phyloP scores from a whole-genome alignment of 2,329 filamentous ascomycete species.

The Dryadomyces quercus-mongolicae region DNA sequence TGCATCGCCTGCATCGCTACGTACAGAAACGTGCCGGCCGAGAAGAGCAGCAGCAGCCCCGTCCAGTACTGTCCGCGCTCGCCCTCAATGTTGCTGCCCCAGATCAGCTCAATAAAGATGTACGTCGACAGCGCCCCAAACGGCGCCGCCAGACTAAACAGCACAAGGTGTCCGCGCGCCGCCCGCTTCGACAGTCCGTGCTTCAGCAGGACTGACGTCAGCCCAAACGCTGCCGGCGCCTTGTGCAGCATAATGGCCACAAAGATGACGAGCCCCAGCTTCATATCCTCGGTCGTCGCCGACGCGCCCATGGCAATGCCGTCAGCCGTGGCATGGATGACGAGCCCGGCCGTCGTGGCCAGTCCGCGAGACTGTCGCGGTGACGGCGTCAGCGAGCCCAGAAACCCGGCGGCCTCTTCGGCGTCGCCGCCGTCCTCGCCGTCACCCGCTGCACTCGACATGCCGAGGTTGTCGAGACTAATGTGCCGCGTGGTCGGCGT shows the following conservation, averaged over 20 bases:
- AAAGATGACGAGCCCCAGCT: conserved; percentile 84
- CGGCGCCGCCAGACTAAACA: conserved; percentile 87
- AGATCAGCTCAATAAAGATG: conserved; percentile 62
- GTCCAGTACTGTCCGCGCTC: conserved; percentile 72
- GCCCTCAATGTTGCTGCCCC: conserved; percentile 44
- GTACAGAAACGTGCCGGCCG: conserved; percentile 92
- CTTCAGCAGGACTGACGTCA: conserved; percentile 81
- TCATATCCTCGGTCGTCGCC: conserved; percentile 58
- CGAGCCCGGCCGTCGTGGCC: conserved; percentile 84
- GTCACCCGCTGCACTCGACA: conserved; percentile 13
- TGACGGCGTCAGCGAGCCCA: conserved; percentile 44
- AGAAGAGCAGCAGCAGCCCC: conserved; percentile 87
- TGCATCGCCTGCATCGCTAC: conserved; percentile 99
- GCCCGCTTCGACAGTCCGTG: conserved; percentile 82
- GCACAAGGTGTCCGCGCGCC: conserved; percentile 70
- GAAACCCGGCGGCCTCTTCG: conserved; percentile 38
- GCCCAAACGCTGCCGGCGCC: conserved; percentile 85
- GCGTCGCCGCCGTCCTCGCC: conserved; percentile 30
- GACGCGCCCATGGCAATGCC: conserved; percentile 94
- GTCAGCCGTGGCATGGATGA: conserved; percentile 91
- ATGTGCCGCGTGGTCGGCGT: conserved; percentile 69
- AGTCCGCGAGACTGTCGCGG: conserved; percentile 50
- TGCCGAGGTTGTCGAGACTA: conserved; percentile 66
- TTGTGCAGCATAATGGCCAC: conserved; percentile 97
- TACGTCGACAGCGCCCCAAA: conserved; percentile 77